Base-by-base conservation (phyloP, 2,329 filamentous ascomycete genomes). In the Cladosporium sp. region DNA sequence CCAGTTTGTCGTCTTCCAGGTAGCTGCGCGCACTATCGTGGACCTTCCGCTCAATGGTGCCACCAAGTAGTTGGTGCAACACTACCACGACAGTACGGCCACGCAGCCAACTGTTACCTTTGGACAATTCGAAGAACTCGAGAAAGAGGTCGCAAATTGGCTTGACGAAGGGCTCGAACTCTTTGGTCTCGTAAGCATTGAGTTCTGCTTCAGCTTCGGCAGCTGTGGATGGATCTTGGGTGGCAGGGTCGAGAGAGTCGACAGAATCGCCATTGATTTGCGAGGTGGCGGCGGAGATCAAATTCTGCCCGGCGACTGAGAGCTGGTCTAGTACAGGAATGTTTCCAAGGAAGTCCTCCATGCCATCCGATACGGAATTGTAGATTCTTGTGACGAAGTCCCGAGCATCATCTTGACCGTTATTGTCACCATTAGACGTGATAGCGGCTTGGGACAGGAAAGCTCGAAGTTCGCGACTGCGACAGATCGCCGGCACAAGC, bases 131-230 rank as follows among this genome's bases (percentile, higher is more conserved):
- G 75, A 99, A 99, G 0, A 93, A 87, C 76, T 99, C 95, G 18
- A 99, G 86, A 79, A 99, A 99, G 67, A 99, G 89, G 78, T 99
- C 95, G 78, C 93, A 97, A 68, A 99, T 97, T 4, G 95, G 96
- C 77, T 97, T 99, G 73, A 99, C 95, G 74, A 99, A 98, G 0
- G 95, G 95, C 75, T 96, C 93, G 2, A 93, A 84, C 72, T 97
- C 92, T 73, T 89, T 90, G 75, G 92, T 90, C 78, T 98, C 94
- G 74, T 96, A 98, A 0, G 94, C 94, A 66, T 93, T 92, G 59
- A 99, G 83, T 78, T 98, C 95, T 0, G 94, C 94, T 79, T 98
- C 93, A 0, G 93, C 95, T 80, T 98, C 95, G 2, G 84, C 86
- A 21, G 85, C 81, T 4, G 84, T 83, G 28, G 81, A 78, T 10